phyloP scores from a whole-genome alignment of 192 early-diverging fungal genomes.

The Obelidium mucronatum region DNA sequence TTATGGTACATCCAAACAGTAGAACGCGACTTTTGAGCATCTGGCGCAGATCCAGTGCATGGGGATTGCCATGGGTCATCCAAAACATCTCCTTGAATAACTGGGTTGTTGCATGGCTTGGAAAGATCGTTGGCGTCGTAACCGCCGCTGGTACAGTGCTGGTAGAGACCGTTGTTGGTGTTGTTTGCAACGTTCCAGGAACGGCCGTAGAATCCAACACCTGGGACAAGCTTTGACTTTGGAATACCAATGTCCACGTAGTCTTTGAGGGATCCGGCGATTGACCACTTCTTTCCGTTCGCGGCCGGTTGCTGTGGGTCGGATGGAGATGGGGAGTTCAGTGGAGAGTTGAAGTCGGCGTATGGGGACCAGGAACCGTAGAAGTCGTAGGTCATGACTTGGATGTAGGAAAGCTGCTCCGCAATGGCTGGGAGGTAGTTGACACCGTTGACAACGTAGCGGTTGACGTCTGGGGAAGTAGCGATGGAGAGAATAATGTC shows the following conservation, averaged over 20 bases:
- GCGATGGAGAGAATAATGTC: constrained; percentile 22
- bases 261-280: background rate
- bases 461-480: constrained; percentile 14
- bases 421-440: constrained; percentile 8
- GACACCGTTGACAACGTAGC: constrained; percentile 4
- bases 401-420: constrained; percentile 5
- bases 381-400: constrained; percentile 34
- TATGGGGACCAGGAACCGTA: constrained; percentile 20
- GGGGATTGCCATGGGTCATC: constrained; percentile 2
- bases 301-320: constrained; percentile 21
- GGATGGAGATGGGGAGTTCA: constrained; percentile 13
- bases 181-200: constrained; percentile 20
- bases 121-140: background rate
- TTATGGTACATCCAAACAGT: constrained; percentile 61
- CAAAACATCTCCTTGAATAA: constrained; percentile 13
- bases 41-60: background rate
- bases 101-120: constrained; percentile 20
- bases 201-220: constrained; percentile 26
- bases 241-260: constrained; percentile 3
- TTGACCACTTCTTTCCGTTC: constrained; percentile 6
- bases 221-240: background rate
- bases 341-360: constrained; percentile 30
- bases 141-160: constrained; percentile 9
- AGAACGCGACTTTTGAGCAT: background rate
- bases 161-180: constrained; percentile 18